Evolutionary conservation across 192 early-diverging fungal species (phyloP), one percentile per base, ranked within the genome.

Genomic region (Funneliformis geosporum): DNA sequence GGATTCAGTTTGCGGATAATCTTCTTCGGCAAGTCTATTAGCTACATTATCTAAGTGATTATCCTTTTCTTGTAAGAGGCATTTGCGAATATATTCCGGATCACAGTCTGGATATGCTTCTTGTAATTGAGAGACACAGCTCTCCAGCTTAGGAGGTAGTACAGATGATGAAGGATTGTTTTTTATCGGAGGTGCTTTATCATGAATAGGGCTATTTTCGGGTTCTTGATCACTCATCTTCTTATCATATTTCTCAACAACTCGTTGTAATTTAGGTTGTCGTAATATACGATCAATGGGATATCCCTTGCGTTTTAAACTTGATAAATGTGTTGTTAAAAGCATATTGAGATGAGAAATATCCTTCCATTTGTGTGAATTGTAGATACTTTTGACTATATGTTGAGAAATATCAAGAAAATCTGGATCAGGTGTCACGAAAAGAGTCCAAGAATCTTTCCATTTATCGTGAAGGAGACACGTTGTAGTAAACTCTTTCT

Each of bases 61-160:
- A 11, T 84, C 60, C 2, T 80, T 89, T 70, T 90, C 87, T 25
- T 83, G 84, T 23, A 80, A 75, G 10, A 95, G 40, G 9, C 84
- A 81, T 27, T 88, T 78, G 38, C 83, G 84, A 78, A 93, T 84
- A 76, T 84, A 92, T 7, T 78, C 79, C 25, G 83, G 84, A 40
- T 93, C 90, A 42, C 88, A 91, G 75, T 93, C 88, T 0, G 93
- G 89, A 85, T 93, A 95, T 42, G 93, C 85, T 5, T 83, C 79
- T 33, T 80, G 84, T 18, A 92, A 82, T 65, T 86, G 74, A 4
- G 80, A 79, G 3, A 47, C 33, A 27, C 40, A 23, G 18, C 69
- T 55, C 62, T 62, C 64, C 18, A 65, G 12, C 16, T 69, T 9
- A 21, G 43, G 39, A 44, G 62, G 0, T 16, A 64, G 38, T 80